Percentiles rank a stretch among this genome's conserved stretches.
Conservation (phyloP, 2,329 filamentous ascomycete genomes). For the Alternaria sp. region DNA sequence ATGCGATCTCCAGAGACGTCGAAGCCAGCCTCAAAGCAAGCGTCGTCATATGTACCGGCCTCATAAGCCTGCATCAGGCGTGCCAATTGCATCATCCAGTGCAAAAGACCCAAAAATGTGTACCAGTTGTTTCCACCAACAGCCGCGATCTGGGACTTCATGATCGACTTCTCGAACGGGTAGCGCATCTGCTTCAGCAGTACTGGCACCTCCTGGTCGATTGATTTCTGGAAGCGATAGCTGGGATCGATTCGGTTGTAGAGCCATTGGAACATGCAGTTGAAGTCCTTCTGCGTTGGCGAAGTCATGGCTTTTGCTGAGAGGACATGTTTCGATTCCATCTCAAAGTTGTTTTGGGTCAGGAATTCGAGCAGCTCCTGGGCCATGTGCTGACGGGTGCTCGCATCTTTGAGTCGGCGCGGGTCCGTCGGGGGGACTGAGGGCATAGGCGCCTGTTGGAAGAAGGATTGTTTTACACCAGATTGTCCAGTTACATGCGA, state of each 20-base stretch:
- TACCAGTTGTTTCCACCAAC: constrained; percentile 98
- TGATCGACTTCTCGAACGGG: constrained; percentile 93
- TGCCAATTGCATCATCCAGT: constrained; percentile 99
- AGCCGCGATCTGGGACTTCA: constrained; percentile 92
- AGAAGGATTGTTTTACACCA: constrained; percentile 85
- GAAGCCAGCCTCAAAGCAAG: constrained; percentile 83
- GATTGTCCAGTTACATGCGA: constrained; percentile 73
- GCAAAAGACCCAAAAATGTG: constrained; percentile 88
- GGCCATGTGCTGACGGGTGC: constrained; percentile 80
- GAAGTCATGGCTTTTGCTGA: constrained; percentile 89
- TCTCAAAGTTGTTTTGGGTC: constrained; percentile 91
- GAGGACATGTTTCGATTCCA: constrained; percentile 96
- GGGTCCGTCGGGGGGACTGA: constrained; percentile 87
- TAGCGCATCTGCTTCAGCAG: constrained; percentile 93
- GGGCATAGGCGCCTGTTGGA: constrained; percentile 81
- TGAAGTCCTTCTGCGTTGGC: constrained; percentile 98
- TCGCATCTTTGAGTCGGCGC: constrained; percentile 79
- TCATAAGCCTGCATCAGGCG: constrained; percentile 90
- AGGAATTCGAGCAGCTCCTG: constrained; percentile 92
- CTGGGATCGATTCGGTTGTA: constrained; percentile 95
- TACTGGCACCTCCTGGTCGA: constrained; percentile 92
- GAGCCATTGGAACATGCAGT: constrained; percentile 96
- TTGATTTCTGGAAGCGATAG: constrained; percentile 91
- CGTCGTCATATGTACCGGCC: constrained; percentile 82
- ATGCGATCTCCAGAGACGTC: constrained; percentile 91